Evolutionary conservation across 805 yeast species (phyloP), one percentile per base, ranked within the genome.

Genomic region (Wickerhamomyces ciferrii): DNA sequence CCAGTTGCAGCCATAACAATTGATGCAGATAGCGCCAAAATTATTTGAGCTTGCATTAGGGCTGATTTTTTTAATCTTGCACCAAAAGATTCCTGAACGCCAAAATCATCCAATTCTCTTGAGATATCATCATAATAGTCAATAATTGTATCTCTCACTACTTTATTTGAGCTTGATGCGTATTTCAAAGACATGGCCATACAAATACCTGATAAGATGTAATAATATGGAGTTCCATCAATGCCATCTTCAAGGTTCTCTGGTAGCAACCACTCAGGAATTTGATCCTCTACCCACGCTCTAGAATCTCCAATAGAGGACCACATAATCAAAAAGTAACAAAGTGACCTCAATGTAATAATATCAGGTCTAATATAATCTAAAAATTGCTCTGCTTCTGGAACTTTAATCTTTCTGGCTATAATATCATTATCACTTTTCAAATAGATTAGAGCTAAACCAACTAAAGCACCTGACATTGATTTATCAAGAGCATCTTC

Each of bases 1-100:
- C 99, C 98, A 15, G 90, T 79, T 1, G 97, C 96, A 2, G 96
- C 91, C 87, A 89, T 86, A 0, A 90, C 74, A 24, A 88, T 70
- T 0, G 97, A 77, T 7, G 78, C 62, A 9, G 94, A 76, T 5
- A 92, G 62, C 1, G 83, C 74, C 14, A 89, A 53, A 1, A 84
- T 68, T 51, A 81, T 81, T 42, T 82, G 79, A 29, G 83, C 69
- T 31, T 74, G 75, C 19, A 72, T 65, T 1, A 84, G 75, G 10
- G 87, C 75, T 39, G 70, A 65, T 37, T 71, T 66, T 0, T 88
- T 74, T 32, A 86, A 63, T 45, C 69, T 71, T 48, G 79, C 79
- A 54, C 87, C 92, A 55, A 80, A 79, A 29, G 53, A 31, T 23
- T 59, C 60, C 69, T 72, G 66, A 43, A 9, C 29, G 23, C 1